Percentiles rank a stretch among this genome's conserved stretches.
These are phyloP conservation scores for Falciphora oryzae DNA, from an alignment of 2,329 filamentous ascomycete species.

Conservation along the genomic window DNA sequence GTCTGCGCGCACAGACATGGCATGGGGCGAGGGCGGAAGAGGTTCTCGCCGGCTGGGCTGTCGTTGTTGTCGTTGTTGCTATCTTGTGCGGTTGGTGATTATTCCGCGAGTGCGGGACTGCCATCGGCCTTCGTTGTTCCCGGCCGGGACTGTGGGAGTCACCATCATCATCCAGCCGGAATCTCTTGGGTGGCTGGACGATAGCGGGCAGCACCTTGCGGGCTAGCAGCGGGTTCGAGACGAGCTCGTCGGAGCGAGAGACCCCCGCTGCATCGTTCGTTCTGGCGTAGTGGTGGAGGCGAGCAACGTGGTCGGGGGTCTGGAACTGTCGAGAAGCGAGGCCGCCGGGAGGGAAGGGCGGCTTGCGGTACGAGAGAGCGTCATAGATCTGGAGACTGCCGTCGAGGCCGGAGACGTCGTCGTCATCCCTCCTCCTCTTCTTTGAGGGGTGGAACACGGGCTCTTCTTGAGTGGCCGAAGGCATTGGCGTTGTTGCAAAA, in stretches of 20 bases:
- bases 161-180: constrained; percentile 10
- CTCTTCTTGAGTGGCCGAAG: constrained; percentile 29
- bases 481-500: constrained; percentile 24
- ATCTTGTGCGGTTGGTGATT: not conserved
- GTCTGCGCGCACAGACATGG: constrained; percentile 62
- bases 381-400: constrained; percentile 1
- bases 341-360: not conserved
- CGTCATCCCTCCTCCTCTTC: constrained; percentile 33
- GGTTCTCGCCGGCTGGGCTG: not conserved
- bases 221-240: constrained; percentile 1
- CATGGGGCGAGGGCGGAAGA: constrained; percentile 43
- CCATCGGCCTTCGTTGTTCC: not conserved
- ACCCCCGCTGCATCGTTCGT: not conserved
- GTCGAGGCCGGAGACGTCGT: constrained; percentile 11
- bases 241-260: not conserved
- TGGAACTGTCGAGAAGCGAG: not conserved
- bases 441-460: constrained; percentile 25
- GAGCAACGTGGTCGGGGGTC: not conserved
- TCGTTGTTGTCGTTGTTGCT: constrained; percentile 3
- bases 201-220: not conserved
- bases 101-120: not conserved
- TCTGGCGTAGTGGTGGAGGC: not conserved
- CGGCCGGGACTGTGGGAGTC: not conserved
- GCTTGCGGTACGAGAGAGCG: constrained; percentile 1
- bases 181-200: constrained; percentile 10